Evolutionary conservation across 306 rosid genomes (phyloP).

Genomic region (Chamaecrista fasciculata): DNA sequence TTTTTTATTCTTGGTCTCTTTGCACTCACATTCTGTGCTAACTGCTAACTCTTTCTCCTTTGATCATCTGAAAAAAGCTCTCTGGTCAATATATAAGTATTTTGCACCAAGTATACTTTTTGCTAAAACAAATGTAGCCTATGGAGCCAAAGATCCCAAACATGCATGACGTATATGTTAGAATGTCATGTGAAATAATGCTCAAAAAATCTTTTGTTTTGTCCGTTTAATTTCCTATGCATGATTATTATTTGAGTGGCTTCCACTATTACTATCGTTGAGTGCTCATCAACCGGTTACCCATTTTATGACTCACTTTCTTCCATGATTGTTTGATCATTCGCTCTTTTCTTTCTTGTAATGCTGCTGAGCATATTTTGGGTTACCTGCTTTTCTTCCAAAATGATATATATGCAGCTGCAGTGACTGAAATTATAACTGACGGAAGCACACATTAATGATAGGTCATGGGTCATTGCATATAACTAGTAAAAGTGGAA

Average conservation of each 20-base stretch:
- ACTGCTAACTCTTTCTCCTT: background rate
- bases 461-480: slow-evolving; percentile 46
- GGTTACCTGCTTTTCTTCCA: slow-evolving; percentile 34
- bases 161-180: slow-evolving; percentile 24
- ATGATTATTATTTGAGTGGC: slow-evolving; percentile 5
- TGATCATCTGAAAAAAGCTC: too few relatives aligned
- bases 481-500: slow-evolving; percentile 57
- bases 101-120: background rate
- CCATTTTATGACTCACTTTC: slow-evolving; percentile 35
- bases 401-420: slow-evolving; percentile 21
- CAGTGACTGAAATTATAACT: slow-evolving; percentile 31
- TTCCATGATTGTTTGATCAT: slow-evolving; percentile 49
- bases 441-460: slow-evolving; percentile 39
- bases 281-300: slow-evolving; percentile 27
- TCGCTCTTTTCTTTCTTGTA: slow-evolving; percentile 12
- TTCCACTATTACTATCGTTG: slow-evolving; percentile 27
- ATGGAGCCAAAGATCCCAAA: slow-evolving; percentile 3
- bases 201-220: background rate
- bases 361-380: slow-evolving; percentile 24
- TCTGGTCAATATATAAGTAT: too few relatives aligned
- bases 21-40: slow-evolving; percentile 27
- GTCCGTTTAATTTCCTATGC: background rate
- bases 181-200: slow-evolving; percentile 29
- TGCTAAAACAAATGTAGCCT: background rate
- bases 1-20: background rate